Evolutionary conservation across 139 green algal genomes (phyloP).

Genomic region (Marvania coccoides): DNA sequence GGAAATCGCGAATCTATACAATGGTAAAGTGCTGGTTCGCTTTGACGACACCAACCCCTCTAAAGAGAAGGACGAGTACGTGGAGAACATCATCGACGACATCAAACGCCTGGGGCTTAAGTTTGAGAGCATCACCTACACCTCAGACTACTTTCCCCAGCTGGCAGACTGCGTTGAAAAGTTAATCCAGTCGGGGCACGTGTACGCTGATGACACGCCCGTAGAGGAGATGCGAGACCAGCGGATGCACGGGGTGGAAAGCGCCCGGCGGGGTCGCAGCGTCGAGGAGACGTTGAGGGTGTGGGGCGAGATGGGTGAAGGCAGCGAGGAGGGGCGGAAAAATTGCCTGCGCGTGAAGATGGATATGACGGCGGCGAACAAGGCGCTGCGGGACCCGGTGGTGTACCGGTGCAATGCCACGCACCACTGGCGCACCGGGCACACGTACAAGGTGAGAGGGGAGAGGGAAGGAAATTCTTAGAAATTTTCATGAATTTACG

Average conservation of each 20-base stretch:
- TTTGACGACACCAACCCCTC: conserved; percentile 99
- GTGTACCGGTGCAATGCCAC: conserved; percentile 87
- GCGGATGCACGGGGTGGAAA: conserved; percentile 77
- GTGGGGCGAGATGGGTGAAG: conserved; percentile 90
- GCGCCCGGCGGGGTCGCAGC: conserved; percentile 42
- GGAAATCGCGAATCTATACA: conserved; percentile 88
- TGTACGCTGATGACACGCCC: conserved; percentile 95
- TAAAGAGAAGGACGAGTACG: conserved; percentile 99
- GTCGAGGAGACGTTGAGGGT: conserved; percentile 80
- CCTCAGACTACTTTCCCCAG: conserved; percentile 83
- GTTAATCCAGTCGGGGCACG: conserved; percentile 80
- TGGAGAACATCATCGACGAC: conserved; percentile 92
- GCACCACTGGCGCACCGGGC: conserved; percentile 86
- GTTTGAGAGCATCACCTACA: conserved; percentile 77
- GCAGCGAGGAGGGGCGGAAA: conserved; percentile 51
- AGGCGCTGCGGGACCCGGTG: conserved; percentile 90
- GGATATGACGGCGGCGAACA: conserved; percentile 72
- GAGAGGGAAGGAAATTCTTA: too few species aligned
- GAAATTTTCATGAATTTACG: too few species aligned
- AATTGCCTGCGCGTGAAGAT: conserved; percentile 91
- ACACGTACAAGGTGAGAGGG: conserved; percentile 72
- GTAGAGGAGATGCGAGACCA: conserved; percentile 87
- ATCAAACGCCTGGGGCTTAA: conserved; percentile 74
- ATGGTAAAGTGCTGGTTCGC: conserved; percentile 77
- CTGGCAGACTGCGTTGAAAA: conserved; percentile 61